Evolutionary conservation across 2,329 filamentous ascomycete genomes (phyloP).

Genomic region (Botrytis pseudocinerea): DNA sequence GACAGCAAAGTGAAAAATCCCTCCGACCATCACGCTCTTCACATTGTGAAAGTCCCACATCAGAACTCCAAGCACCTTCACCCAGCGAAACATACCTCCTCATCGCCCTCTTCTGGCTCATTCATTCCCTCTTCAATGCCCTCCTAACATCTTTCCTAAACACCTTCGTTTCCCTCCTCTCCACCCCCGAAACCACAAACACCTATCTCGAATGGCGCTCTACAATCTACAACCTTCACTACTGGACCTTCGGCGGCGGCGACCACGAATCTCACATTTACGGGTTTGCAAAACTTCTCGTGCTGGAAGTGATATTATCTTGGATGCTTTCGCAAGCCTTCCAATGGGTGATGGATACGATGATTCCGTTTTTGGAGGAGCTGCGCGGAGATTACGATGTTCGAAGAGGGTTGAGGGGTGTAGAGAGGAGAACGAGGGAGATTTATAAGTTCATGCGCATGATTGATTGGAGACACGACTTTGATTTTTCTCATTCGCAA

Average conservation of each 20-base stretch:
- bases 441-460: neutral
- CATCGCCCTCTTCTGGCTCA: neutral
- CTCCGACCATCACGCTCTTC: neutral
- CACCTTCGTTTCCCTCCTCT: neutral
- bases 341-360: neutral
- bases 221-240: constrained; percentile 19
- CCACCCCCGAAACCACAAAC: neutral
- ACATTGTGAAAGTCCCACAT: neutral
- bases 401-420: neutral
- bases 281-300: neutral
- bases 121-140: neutral
- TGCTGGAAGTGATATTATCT: neutral
- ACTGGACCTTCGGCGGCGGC: neutral
- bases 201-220: neutral
- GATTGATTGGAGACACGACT: neutral
- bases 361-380: neutral
- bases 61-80: neutral
- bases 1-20: neutral
- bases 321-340: constrained; percentile 18
- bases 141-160: neutral
- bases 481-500: neutral
- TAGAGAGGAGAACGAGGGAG: neutral
- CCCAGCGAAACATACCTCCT: neutral
- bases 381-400: neutral
- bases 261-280: neutral